phyloP scores from a whole-genome alignment of 2,329 filamentous ascomycete species.

The Gaeumannomyces tritici region DNA sequence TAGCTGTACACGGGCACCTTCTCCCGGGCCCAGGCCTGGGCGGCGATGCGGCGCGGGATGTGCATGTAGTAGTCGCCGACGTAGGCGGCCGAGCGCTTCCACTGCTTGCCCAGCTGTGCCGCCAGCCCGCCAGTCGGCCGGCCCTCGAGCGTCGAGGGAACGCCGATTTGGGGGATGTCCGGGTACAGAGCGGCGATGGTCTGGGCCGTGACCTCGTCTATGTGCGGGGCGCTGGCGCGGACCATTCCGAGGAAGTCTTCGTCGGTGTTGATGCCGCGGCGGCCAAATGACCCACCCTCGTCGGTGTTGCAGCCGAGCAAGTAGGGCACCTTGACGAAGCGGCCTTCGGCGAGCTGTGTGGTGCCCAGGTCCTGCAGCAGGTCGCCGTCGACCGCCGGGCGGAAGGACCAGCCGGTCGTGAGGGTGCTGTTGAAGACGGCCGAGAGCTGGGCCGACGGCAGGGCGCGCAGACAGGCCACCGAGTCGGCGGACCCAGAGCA shows the following conservation, averaged over 20 bases:
- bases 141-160: conserved; percentile 31
- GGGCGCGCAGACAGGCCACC: conserved; percentile 8
- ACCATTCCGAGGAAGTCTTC: conserved; percentile 32
- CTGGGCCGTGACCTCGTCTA: conserved; percentile 10
- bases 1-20: conserved; percentile 23
- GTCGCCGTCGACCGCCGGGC: conserved; percentile 11
- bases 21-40: conserved; percentile 23
- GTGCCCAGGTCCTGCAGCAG: conserved; percentile 8
- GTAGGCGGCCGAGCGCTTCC: conserved; percentile 43
- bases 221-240: conserved; percentile 8
- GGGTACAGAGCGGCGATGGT: conserved; percentile 37
- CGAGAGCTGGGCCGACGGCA: conserved; percentile 8
- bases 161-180: conserved; percentile 33
- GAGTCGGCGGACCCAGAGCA: conserved; percentile 3
- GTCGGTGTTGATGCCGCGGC: conserved; percentile 42
- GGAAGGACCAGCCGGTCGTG: conserved; percentile 1
- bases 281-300: conserved; percentile 49
- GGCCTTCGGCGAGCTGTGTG: conserved; percentile 24
- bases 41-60: conserved; percentile 41
- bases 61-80: conserved; percentile 47
- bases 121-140: conserved; percentile 14
- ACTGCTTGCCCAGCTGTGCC: conserved; percentile 30
- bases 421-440: conserved; percentile 8
- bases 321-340: conserved; percentile 55
- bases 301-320: conserved; percentile 56